Conservation (phyloP, 371 early-diverging fungal species). For the Cokeromyces recurvatus region DNA sequence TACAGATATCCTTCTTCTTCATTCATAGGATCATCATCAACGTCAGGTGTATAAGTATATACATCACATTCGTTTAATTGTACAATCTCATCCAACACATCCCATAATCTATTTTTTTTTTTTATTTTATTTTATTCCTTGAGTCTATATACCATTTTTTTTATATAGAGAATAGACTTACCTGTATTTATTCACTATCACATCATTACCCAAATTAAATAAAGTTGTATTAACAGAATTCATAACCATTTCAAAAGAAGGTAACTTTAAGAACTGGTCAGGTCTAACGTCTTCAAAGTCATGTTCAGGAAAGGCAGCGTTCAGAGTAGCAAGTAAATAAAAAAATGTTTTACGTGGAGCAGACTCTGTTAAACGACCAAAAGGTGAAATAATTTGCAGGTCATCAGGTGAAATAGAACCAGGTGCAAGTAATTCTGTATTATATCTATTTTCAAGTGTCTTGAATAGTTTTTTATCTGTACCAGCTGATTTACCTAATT, state of each 20-base stretch:
- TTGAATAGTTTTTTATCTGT: conserved; percentile 86
- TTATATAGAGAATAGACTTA: too few species aligned
- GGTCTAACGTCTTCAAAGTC: conserved; percentile 91
- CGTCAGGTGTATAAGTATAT: conserved; percentile 82
- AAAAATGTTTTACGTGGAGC: conserved; percentile 82
- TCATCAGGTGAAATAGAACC: conserved; percentile 57
- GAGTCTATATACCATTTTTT: too few species aligned
- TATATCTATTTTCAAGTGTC: conserved; percentile 76
- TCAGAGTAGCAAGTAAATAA: conserved; percentile 88
- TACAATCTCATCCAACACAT: conserved; percentile 76
- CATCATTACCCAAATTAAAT: conserved; percentile 76
- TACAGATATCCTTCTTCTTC: conserved; percentile 72
- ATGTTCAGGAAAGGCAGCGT: conserved; percentile 91
- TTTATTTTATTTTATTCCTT: neutral
- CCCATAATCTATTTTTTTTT: conserved; percentile 59
- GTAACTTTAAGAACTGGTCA: conserved; percentile 80
- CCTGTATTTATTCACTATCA: conserved; percentile 43
- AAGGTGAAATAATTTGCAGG: conserved; percentile 64
- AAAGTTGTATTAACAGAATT: conserved; percentile 84
- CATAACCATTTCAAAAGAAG: conserved; percentile 65
- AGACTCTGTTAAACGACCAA: conserved; percentile 77
- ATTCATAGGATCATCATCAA: conserved; percentile 83
- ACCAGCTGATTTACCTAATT: conserved; percentile 80
- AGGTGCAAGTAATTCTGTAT: conserved; percentile 43
- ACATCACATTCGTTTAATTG: conserved; percentile 80